These are phyloP conservation scores for Heteromeles arbutifolia DNA, from an alignment of 306 rosid species.

Conservation along the genomic window DNA sequence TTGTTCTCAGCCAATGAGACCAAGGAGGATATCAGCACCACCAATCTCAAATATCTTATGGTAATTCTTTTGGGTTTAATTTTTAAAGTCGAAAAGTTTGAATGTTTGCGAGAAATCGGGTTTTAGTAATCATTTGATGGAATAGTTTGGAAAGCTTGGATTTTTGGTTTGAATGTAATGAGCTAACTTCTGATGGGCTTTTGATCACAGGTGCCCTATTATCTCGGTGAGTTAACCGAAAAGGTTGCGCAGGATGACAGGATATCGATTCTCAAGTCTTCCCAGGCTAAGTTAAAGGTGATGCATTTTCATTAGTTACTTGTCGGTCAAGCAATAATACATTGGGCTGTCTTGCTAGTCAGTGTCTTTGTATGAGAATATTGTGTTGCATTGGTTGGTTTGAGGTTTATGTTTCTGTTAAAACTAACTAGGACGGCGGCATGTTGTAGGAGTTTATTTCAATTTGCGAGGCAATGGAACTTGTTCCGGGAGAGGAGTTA, in stretches of 20 bases:
- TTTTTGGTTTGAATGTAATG: neutral
- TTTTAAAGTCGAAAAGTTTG: neutral
- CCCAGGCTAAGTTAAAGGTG: constrained; percentile 83
- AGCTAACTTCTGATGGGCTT: neutral
- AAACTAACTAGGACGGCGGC: neutral
- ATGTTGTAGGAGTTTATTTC: constrained; percentile 65
- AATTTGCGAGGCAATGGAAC: constrained; percentile 87
- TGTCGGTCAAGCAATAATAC: neutral
- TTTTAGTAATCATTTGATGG: neutral
- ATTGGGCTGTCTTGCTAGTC: neutral
- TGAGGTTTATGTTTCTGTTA: neutral
- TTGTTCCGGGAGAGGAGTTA: constrained; percentile 76
- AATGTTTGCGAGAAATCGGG: neutral
- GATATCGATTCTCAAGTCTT: constrained; percentile 57
- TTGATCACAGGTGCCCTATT: constrained; percentile 68
- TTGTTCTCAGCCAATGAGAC: constrained; percentile 84
- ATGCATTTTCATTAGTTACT: neutral
- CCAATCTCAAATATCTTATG: constrained; percentile 75
- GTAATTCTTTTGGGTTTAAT: constrained; percentile 26
- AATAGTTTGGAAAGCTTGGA: neutral
- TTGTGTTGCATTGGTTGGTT: neutral
- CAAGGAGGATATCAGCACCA: constrained; percentile 84
- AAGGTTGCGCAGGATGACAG: constrained; percentile 70
- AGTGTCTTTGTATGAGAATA: neutral
- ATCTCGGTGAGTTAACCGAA: constrained; percentile 86